These are phyloP conservation scores for Mycothermus thermophilus DNA, from an alignment of 495 filamentous ascomycete species.

Conservation along the genomic window DNA sequence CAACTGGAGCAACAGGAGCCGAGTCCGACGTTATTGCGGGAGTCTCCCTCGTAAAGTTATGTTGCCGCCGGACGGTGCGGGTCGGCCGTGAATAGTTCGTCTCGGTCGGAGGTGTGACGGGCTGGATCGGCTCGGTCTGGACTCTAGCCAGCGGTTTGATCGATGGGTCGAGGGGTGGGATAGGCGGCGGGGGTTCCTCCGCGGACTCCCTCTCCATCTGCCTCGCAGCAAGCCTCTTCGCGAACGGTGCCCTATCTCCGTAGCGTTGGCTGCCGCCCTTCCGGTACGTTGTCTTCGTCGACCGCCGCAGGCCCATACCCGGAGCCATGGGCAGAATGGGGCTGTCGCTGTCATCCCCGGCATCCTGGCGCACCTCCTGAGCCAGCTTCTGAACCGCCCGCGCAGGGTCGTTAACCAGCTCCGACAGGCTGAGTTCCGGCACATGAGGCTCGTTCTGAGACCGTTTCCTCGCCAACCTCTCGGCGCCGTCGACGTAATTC, in stretches of 20 bases:
- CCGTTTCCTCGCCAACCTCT: constrained; percentile 62
- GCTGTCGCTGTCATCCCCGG: constrained; percentile 51
- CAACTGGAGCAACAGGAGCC: too few species aligned
- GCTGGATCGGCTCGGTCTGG: constrained; percentile 56
- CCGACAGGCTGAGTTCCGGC: constrained; percentile 54
- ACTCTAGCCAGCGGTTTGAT: constrained; percentile 48
- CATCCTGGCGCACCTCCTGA: constrained; percentile 24
- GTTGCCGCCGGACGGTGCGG: constrained; percentile 29
- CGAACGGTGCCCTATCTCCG: constrained; percentile 42
- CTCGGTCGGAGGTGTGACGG: too few species aligned
- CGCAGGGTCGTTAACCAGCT: constrained; percentile 68
- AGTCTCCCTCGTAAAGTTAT: constrained; percentile 26
- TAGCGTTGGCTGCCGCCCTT: constrained; percentile 54
- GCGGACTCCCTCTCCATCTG: constrained; percentile 44
- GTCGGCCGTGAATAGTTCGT: constrained; percentile 42
- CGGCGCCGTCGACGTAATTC: constrained; percentile 75
- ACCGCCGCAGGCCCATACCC: constrained; percentile 68
- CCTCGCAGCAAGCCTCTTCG: constrained; percentile 49
- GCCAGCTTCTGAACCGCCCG: constrained; percentile 53
- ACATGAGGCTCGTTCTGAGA: constrained; percentile 41
- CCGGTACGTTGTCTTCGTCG: constrained; percentile 84
- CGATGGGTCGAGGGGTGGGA: constrained; percentile 35
- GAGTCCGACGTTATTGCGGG: too few species aligned
- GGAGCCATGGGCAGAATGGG: constrained; percentile 71
- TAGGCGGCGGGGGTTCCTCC: constrained; percentile 35